Evolutionary conservation across 768 basidiomycete genomes (phyloP), one percentile per base, ranked within the genome.

Genomic region (Trametes meyenii): DNA sequence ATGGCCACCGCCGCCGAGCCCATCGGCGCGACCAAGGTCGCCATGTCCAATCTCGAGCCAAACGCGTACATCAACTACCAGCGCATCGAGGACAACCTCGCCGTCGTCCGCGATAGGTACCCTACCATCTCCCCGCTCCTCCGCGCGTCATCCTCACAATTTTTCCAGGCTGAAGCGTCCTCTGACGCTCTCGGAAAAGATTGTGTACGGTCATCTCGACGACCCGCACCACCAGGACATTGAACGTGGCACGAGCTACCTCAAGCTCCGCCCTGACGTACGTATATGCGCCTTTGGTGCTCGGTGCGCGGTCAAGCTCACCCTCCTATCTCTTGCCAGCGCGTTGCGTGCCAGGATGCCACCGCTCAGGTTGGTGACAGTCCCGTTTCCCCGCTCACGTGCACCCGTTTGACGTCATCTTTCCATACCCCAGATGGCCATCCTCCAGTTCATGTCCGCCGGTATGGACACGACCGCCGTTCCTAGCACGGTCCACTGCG

Each of bases 381-480:
- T 50, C 39, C 11, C 49, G 29, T 52, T 62, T 50, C 40, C 39
- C 29, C 19, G 45, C 55, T 36, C 59, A 51, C 55, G 56, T 44
- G 53, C 63, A 48, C 17, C 13, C 50, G 29, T 68, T 74, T 67
- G 66, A 76, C 70, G 70, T 76, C 66, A 64, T 68, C 29, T 33
- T 33, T 33, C 29, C 29, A 33, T 53, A 48, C 55, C 69, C 69
- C 75, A 98, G 93, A 99, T 99, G 97, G 97, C 97, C 19, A 85
- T 99, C 58, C 84, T 99, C 67, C 97, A 99, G 83, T 99, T 99
- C 86, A 99, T 99, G 97, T 98, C 97, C 53, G 95, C 97, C 17
- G 96, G 96, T 65, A 95, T 99, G 85, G 93, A 93, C 74, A 96
- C 94, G 48, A 94, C 93, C 42, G 96, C 96, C 48, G 96, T 98